These are phyloP conservation scores for Carex pumila DNA, from an alignment of 176 grass and related monocot genomes.

Conservation along the genomic window DNA sequence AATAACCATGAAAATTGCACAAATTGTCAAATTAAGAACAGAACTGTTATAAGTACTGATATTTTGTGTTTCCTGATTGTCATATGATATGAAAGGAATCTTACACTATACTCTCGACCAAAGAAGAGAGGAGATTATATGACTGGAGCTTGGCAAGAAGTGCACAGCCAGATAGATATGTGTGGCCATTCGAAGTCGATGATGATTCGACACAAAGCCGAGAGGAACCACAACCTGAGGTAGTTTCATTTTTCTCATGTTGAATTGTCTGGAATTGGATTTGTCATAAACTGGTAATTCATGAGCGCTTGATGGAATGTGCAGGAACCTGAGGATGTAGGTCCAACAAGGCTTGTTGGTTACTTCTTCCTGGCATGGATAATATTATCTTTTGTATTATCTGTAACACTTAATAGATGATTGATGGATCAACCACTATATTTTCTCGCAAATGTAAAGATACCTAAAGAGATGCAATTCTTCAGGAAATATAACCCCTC, in stretches of 20 bases:
- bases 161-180: conserved; percentile 70
- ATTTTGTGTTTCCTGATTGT: neutral
- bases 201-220: conserved; percentile 27
- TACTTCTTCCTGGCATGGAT: conserved; percentile 68
- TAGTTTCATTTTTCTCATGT: conserved; percentile 23
- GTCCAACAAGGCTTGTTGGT: conserved; percentile 69
- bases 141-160: conserved; percentile 92
- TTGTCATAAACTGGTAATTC: neutral
- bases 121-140: conserved; percentile 84
- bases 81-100: conserved; percentile 49
- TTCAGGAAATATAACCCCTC: neutral
- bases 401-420: conserved; percentile 69
- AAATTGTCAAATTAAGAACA: neutral
- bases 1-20: neutral
- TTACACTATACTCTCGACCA: conserved; percentile 62
- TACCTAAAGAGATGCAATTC: neutral
- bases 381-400: conserved; percentile 51
- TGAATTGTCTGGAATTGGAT: neutral
- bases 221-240: conserved; percentile 41
- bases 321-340: conserved; percentile 85
- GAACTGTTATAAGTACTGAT: neutral
- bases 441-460: conserved; percentile 1
- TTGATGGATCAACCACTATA: neutral
- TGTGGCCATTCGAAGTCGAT: conserved; percentile 83
- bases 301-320: conserved; percentile 1